Conservation (phyloP, 2,329 filamentous ascomycete genomes). For the Endocalyx cinctus region DNA sequence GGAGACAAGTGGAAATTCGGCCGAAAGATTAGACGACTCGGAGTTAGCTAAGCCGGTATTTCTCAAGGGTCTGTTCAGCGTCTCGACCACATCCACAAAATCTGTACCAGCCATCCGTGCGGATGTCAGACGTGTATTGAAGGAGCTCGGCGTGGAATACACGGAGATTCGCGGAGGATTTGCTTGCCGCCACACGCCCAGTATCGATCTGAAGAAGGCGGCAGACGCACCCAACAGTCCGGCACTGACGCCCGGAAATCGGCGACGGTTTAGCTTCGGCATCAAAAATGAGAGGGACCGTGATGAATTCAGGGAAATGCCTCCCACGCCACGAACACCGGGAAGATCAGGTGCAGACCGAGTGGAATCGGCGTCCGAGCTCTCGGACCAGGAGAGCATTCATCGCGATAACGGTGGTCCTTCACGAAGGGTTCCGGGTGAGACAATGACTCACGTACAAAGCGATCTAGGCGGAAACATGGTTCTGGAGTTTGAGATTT, state of each 20-base stretch:
- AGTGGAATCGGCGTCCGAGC: slow-evolving; percentile 83
- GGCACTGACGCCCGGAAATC: slow-evolving; percentile 54
- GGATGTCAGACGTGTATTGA: slow-evolving; percentile 87
- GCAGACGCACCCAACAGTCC: slow-evolving; percentile 60
- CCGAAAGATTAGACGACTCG: slow-evolving; percentile 59
- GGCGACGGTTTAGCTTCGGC: slow-evolving; percentile 79
- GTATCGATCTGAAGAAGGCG: slow-evolving; percentile 78
- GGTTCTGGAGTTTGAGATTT: slow-evolving; percentile 86
- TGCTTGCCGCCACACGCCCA: slow-evolving; percentile 80
- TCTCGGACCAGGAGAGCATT: slow-evolving; percentile 68
- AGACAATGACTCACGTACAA: slow-evolving; percentile 89
- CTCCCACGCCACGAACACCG: slow-evolving; percentile 44
- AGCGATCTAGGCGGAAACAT: slow-evolving; percentile 82
- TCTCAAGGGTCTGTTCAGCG: slow-evolving; percentile 93
- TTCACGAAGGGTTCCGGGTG: slow-evolving; percentile 64
- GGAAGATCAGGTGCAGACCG: slow-evolving; percentile 52
- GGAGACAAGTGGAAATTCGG: slow-evolving; percentile 56
- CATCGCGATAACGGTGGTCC: slow-evolving; percentile 47
- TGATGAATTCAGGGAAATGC: slow-evolving; percentile 63
- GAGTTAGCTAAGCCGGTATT: slow-evolving; percentile 91
- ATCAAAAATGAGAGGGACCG: slow-evolving; percentile 62
- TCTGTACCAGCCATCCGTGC: slow-evolving; percentile 78
- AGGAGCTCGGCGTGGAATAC: slow-evolving; percentile 84
- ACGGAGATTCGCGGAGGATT: slow-evolving; percentile 92
- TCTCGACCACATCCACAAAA: slow-evolving; percentile 92